Percentiles rank a stretch among this genome's conserved stretches.
Conservation (phyloP, 2,329 filamentous ascomycete genomes). For the Pseudogymnoascus sp. region DNA sequence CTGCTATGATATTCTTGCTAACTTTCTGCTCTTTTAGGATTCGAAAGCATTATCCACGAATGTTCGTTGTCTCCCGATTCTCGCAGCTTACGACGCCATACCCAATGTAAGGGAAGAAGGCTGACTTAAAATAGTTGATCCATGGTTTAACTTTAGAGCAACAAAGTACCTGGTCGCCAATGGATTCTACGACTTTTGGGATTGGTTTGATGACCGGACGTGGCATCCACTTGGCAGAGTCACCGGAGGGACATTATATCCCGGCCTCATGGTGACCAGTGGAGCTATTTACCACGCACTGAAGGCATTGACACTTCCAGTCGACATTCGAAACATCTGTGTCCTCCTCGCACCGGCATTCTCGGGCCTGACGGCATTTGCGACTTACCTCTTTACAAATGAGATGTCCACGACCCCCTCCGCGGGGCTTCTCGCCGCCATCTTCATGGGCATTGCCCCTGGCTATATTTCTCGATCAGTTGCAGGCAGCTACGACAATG, state of each 20-base stretch:
- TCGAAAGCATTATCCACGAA: conserved; percentile 99
- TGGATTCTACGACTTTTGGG: conserved; percentile 99
- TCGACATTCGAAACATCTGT: conserved; percentile 98
- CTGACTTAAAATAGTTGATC: conserved; percentile 64
- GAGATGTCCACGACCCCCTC: conserved; percentile 96
- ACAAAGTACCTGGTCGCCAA: conserved; percentile 95
- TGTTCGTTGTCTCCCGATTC: conserved; percentile 54
- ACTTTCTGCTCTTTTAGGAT: conserved; percentile 50
- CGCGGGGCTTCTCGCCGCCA: conserved; percentile 85
- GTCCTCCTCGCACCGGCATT: conserved; percentile 91
- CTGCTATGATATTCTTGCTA: conserved; percentile 18
- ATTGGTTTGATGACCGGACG: conserved; percentile 99
- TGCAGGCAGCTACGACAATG: conserved; percentile 97
- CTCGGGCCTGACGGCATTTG: conserved; percentile 87
- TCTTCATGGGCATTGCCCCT: conserved; percentile 95
- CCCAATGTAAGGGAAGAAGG: conserved; percentile 22
- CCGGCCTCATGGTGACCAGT: conserved; percentile 97
- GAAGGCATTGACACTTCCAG: conserved; percentile 77
- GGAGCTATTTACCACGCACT: conserved; percentile 93
- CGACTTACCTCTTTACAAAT: conserved; percentile 88
- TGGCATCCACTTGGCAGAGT: conserved; percentile 98
- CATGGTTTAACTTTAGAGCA: conserved; percentile 99
- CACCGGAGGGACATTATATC: conserved; percentile 97
- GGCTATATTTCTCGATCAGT: conserved; percentile 98
- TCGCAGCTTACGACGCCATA: conserved; percentile 2